Evolutionary conservation across 306 rosid species (phyloP), one percentile per base, ranked within the genome.

Genomic region (Cucurbita argyrosperma): DNA sequence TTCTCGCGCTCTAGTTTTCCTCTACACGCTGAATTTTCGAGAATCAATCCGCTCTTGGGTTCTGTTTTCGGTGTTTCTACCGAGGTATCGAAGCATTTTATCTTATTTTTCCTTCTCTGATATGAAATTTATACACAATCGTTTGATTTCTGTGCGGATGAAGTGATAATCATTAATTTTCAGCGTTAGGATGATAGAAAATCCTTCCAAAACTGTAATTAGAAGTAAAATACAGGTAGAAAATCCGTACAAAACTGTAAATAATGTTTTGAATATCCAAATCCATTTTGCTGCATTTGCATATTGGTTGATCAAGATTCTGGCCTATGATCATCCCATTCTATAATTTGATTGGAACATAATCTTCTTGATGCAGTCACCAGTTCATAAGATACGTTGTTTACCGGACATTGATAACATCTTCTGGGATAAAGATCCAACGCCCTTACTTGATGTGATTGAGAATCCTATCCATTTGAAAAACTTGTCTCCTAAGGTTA

Each of bases 391-490:
- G 64, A 75, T 89, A 60, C 66, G 79, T 80, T 90, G 88, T 62
- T 64, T 71, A 15, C 85, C 92, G 21, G 87, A 87, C 57, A 62
- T 60, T 80, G 92, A 84, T 78, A 90, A 82, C 74, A 84, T 78
- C 77, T 79, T 82, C 79, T 79, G 90, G 82, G 98, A 93, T 69
- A 81, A 86, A 81, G 69, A 43, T 60, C 81, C 92, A 8, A 90
- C 98, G 35, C 97, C 97, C 62, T 74, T 93, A 54, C 97, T 93
- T 82, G 98, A 93, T 83, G 81, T 79, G 39, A 74, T 93, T 72
- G 94, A 89, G 73, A 89, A 68, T 80, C 98, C 98, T 47, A 85
- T 86, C 77, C 87, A 86, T 87, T 82, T 93, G 94, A 93, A 93
- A 89, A 90, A 86, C 72, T 82, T 93, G 76, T 87, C 96, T 76